Evolutionary conservation across 495 filamentous ascomycete species (phyloP).

Genomic region (Hypomontagnella submonticulosa): DNA sequence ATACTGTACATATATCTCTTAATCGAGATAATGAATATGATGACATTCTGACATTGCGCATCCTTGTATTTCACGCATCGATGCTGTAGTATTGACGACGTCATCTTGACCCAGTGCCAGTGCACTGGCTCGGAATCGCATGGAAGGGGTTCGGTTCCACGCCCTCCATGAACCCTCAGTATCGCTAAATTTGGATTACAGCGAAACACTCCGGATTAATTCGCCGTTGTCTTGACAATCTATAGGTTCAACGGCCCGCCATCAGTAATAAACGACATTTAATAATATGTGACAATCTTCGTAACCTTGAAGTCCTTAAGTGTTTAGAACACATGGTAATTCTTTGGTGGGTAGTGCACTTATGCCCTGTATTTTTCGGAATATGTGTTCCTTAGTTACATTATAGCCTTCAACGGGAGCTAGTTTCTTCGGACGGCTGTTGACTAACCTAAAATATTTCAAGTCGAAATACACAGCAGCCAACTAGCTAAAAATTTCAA

Average conservation of each 20-base stretch:
- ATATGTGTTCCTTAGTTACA: too few species aligned
- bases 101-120: conserved; percentile 34
- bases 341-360: too few species aligned
- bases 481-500: conserved; percentile 3
- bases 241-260: background rate
- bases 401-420: too few species aligned
- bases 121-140: conserved; percentile 27
- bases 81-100: conserved; percentile 29
- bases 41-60: conserved; percentile 19
- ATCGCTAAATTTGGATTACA: conserved; percentile 27
- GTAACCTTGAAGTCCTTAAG: too few species aligned
- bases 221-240: conserved; percentile 1
- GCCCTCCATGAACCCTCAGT: conserved; percentile 14
- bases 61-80: conserved; percentile 22
- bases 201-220: conserved; percentile 6
- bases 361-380: too few species aligned
- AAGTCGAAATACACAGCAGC: conserved; percentile 6
- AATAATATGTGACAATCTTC: too few species aligned
- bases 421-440: too few species aligned
- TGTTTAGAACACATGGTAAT: too few species aligned
- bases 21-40: conserved; percentile 12
- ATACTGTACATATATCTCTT: too few species aligned
- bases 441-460: background rate
- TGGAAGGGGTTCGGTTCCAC: conserved; percentile 9
- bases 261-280: conserved; percentile 4